Base-by-base conservation (phyloP, 345 rosid genomes). In the Sisymbrium altissimum region DNA sequence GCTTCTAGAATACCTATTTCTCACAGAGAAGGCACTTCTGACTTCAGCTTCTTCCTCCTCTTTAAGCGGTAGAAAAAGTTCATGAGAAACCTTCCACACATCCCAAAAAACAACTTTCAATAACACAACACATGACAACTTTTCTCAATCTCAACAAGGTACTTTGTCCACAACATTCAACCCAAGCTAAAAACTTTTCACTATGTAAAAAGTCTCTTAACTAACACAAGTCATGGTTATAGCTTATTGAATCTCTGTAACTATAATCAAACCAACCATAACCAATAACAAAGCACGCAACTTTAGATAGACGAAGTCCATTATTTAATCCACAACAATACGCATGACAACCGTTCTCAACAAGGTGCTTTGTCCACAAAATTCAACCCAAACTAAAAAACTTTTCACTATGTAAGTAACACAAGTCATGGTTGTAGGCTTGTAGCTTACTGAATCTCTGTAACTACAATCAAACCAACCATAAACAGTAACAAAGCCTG, bases 21-120 rank as follows among this genome's bases (percentile, higher is more conserved):
- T 23, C 46, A 71, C 44, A 55, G 86, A 77, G 55, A 91, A 78
- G n/a, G 92, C 96, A 43, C 11, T 23, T 4, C 49, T 41, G 62
- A 94, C 85, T 81, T 75, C 80, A n/a, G 77, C 75, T 73, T 76
- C 82, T 65, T 94, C 97, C 57, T 86, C 88, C 25, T 86, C 68
- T 6, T 86, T 83, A 15, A 94, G 87, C 32, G 88, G 92, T 64
- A 66, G 33, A 78, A 92, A 89, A 27, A 81, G 87, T 49, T 87
- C 95, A 2, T 1, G 35, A 44, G 86, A 88, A 67, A 79, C 71
- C 66, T 76, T 79, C 87, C 86, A 81, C 50, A 77, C 68, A 74
- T 40, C 53, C 55, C 76, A 41, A 30, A 11, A 25, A 63, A 18
- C n/a, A 41, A 18, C n/a, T 30, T 61, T 71, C 23, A 71, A 7